phyloP scores from a whole-genome alignment of 192 early-diverging fungal species.

The Gigaspora rosea region DNA sequence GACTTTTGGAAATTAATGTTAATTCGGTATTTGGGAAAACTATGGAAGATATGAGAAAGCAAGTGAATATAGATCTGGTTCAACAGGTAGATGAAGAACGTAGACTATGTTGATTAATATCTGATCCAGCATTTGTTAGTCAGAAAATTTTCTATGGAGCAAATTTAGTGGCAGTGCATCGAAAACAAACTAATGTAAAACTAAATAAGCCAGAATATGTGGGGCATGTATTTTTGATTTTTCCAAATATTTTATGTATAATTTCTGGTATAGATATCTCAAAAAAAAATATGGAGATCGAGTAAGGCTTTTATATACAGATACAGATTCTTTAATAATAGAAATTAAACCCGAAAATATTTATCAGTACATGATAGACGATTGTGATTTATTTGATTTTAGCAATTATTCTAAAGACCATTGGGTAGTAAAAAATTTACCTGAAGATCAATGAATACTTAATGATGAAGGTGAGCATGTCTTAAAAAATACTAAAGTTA shows the following conservation, averaged over 20 bases:
- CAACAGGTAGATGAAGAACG: constrained; percentile 22
- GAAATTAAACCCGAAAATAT: too few relatives aligned
- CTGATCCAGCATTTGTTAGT: constrained; percentile 21
- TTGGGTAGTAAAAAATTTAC: constrained; percentile 30
- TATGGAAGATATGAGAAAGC: constrained; percentile 14
- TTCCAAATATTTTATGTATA: constrained; percentile 29
- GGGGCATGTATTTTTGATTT: constrained; percentile 23
- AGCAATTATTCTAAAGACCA: too few relatives aligned
- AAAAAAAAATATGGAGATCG: too few relatives aligned
- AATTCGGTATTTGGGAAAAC: constrained; percentile 29
- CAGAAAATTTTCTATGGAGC: constrained; percentile 23
- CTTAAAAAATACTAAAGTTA: constrained; percentile 32
- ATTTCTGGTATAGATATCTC: constrained; percentile 23
- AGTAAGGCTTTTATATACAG: too few relatives aligned
- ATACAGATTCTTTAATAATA: too few relatives aligned
- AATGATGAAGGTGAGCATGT: constrained; percentile 29
- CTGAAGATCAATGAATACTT: constrained; percentile 31
- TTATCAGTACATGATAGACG: too few relatives aligned
- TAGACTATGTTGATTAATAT: constrained; percentile 14
- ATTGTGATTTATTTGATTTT: constrained; percentile 33
- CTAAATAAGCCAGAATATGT: constrained; percentile 30
- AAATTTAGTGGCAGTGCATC: constrained; percentile 21
- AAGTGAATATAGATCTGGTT: constrained; percentile 6
- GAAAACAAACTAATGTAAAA: constrained; percentile 28
- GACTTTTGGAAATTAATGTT: constrained; percentile 28